Evolutionary conservation across 768 basidiomycete species (phyloP).

Genomic region (Hericium coralloides): DNA sequence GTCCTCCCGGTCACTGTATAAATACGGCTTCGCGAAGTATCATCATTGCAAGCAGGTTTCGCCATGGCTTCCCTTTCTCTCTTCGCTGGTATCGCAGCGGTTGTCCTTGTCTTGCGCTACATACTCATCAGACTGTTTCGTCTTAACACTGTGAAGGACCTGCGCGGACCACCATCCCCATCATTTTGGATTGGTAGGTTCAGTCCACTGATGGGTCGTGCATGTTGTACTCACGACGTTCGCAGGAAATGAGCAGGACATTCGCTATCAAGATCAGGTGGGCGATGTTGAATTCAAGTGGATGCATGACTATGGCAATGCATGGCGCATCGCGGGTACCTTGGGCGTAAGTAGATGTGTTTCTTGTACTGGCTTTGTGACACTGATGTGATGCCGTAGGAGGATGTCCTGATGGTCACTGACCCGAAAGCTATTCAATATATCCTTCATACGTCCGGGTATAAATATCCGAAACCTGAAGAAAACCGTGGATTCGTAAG

Average conservation of each 20-base stretch:
- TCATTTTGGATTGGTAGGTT: neutral
- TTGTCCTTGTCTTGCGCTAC: no score
- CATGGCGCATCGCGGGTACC: constrained; percentile 11
- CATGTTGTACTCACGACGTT: neutral
- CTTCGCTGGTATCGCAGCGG: no score
- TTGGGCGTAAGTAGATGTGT: constrained; percentile 14
- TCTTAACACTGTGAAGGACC: neutral
- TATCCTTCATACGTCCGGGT: constrained; percentile 10
- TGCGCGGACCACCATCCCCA: neutral
- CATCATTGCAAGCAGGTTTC: no score
- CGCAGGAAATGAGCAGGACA: constrained; percentile 18
- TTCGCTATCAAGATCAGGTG: constrained; percentile 18
- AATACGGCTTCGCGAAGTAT: no score
- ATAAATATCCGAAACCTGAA: constrained; percentile 19
- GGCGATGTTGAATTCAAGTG: constrained; percentile 20
- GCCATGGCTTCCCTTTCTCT: no score
- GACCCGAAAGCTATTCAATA: constrained; percentile 10
- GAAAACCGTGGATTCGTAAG: neutral
- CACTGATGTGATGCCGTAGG: neutral
- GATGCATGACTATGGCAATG: constrained; percentile 20
- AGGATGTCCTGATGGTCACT: constrained; percentile 5
- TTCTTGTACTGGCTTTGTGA: neutral
- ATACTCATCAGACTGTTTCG: no score
- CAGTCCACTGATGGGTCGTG: neutral
- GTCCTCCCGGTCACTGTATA: no score